Percentiles rank a stretch among this genome's conserved stretches.
Evolutionary conservation across 768 basidiomycete species (phyloP).

Genomic region (Cystofilobasidium ferigula): DNA sequence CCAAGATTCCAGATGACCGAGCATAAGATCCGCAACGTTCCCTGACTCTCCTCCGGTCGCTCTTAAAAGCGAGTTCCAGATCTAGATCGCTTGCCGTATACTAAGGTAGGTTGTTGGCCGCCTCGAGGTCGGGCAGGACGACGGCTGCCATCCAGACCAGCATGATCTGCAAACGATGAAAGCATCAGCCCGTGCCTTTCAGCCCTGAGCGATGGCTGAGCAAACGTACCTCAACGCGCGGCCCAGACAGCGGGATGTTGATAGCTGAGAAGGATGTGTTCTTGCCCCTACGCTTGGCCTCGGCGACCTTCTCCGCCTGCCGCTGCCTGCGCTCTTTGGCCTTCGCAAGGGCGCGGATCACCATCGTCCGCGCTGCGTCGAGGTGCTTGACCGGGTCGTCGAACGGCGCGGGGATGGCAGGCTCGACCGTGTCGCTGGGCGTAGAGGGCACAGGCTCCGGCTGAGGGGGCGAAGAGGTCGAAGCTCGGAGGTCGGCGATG

Average conservation of each 20-base stretch:
- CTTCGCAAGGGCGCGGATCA: constrained; percentile 57
- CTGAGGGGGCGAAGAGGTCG: background rate
- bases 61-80: too few species aligned
- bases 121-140: constrained; percentile 62
- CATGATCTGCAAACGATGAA: constrained; percentile 32
- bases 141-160: constrained; percentile 77
- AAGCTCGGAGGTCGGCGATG: background rate
- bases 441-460: too few species aligned
- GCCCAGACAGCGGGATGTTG: constrained; percentile 73
- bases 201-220: background rate
- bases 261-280: constrained; percentile 43
- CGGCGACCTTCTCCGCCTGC: constrained; percentile 36
- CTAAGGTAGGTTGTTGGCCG: background rate
- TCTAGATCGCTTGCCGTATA: too few species aligned
- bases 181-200: background rate
- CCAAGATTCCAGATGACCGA: too few species aligned
- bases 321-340: constrained; percentile 54
- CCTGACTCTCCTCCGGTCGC: too few species aligned
- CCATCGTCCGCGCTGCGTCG: constrained; percentile 59
- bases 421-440: background rate
- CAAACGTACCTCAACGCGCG: constrained; percentile 57
- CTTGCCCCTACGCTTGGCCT: constrained; percentile 45
- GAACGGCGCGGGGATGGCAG: constrained; percentile 38
- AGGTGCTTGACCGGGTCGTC: constrained; percentile 43
- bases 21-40: too few species aligned